Conservation (phyloP, 2,329 filamentous ascomycete species). For the Beauveria sp. region DNA sequence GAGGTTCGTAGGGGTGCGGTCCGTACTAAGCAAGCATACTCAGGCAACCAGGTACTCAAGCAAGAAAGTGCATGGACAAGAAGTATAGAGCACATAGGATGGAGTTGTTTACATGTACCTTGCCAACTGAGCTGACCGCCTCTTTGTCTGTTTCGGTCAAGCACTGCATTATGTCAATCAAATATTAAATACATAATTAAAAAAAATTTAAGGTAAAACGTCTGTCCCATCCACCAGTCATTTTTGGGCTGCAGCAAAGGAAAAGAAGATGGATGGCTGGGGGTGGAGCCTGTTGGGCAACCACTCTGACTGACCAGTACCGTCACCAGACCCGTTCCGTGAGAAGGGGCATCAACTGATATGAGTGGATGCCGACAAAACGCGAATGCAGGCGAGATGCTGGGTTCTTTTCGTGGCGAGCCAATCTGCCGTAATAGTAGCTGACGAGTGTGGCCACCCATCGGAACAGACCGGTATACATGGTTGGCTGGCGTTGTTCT, state of each 20-base stretch:
- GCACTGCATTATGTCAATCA: background rate
- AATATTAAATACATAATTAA: background rate
- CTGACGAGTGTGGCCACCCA: background rate
- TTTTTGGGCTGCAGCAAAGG: background rate
- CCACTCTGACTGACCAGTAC: constrained; percentile 10
- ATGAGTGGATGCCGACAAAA: constrained; percentile 3
- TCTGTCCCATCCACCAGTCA: constrained; percentile 1
- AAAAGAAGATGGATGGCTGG: constrained; percentile 12
- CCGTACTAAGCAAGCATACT: no score
- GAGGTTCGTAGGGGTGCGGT: background rate
- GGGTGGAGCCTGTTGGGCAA: constrained; percentile 11
- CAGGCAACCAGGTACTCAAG: background rate
- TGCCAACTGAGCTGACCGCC: constrained; percentile 1
- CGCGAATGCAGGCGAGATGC: background rate
- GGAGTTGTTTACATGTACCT: background rate
- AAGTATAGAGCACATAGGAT: background rate
- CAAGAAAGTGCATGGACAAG: background rate
- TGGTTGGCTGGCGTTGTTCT: background rate
- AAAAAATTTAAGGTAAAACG: background rate
- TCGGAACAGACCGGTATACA: background rate
- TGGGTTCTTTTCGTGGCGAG: background rate
- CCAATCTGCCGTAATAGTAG: background rate
- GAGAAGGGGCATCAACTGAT: background rate
- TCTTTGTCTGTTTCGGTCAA: background rate
- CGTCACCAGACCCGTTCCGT: constrained; percentile 10